Evolutionary conservation across 2,329 filamentous ascomycete genomes (phyloP), one percentile per base, ranked within the genome.

Genomic region (Aspergillus transmontanensis): DNA sequence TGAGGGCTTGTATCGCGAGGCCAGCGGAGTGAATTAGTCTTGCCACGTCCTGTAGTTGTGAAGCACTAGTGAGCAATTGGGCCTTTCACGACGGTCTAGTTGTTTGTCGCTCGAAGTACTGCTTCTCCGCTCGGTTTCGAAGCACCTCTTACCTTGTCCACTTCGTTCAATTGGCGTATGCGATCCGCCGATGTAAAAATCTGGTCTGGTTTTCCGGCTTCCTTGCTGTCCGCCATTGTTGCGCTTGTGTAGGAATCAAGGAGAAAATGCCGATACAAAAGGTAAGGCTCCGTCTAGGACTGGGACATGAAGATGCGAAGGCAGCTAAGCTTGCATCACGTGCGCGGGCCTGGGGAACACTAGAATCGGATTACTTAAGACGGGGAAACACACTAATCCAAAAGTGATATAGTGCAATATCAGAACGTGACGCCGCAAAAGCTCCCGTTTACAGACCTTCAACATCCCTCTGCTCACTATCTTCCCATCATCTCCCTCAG

Each of bases 111-210:
- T n/a, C 48, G 39, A 54, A 50, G 30, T 45, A 34, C 56, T 45
- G 21, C 19, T 43, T 60, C 36, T 43, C 43, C 39, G 23, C 41
- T 43, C 55, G 36, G 46, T 48, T 48, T 43, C 50, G 46, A 51
- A 32, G 48, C 48, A 21, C 36, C 34, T 58, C 63, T 45, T 73
- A 89, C 88, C 72, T 86, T 86, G 79, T 96, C 93, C 70, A 96
- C 91, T 48, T 89, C 87, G 69, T 89, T 90, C 61, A 96, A 86
- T 72, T 96, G 92, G 62, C 89, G 84, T 67, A 96, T 93, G 67
- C 91, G 91, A 75, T 96, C 90, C 46, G 90, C 86, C 39, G 90
- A 85, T 11, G 88, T 90, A 68, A 94, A 90, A n/a, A 70, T 72
- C 48, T 74, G 67, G 58, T 75, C 69, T 9, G 72, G 63, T 55